phyloP scores from a whole-genome alignment of 106 monocot genomes.

The Allium fistulosum region DNA sequence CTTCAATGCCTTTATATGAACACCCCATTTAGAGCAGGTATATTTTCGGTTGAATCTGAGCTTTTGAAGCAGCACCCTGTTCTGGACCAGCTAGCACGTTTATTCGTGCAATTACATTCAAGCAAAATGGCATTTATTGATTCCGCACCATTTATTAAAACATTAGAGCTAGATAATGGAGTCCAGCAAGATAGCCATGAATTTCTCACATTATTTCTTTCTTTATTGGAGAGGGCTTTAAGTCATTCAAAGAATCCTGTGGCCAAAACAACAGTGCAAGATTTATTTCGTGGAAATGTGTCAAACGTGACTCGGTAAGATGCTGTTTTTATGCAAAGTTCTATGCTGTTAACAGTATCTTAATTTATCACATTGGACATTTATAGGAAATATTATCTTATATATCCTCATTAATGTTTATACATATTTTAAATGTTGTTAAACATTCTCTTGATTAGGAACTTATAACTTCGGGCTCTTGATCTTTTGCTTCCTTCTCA shows the following conservation, averaged over 20 bases:
- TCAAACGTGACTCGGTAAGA: conserved; percentile 89
- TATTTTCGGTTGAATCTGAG: conserved; percentile 74
- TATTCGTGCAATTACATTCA: conserved; percentile 89
- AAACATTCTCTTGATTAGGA: no score
- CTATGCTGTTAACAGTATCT: neutral
- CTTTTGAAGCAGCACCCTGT: conserved; percentile 70
- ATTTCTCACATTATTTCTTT: conserved; percentile 94
- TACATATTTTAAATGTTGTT: no score
- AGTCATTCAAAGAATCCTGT: conserved; percentile 53
- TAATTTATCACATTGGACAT: neutral
- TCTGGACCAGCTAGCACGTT: conserved; percentile 69
- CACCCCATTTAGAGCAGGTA: conserved; percentile 56
- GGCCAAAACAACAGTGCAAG: conserved; percentile 72
- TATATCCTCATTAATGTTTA: no score
- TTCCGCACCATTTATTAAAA: conserved; percentile 91
- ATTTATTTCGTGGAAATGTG: conserved; percentile 85
- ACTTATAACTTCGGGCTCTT: no score
- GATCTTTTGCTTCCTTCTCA: no score
- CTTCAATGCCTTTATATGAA: conserved; percentile 99
- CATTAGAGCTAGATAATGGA: conserved; percentile 93
- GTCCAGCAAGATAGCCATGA: conserved; percentile 98
- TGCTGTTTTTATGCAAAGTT: neutral
- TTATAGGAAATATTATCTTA: no score
- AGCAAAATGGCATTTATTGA: conserved; percentile 88
- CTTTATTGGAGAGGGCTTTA: conserved; percentile 76